Evolutionary conservation across 2,329 filamentous ascomycete species (phyloP), one percentile per base, ranked within the genome.

Genomic region (Trichophyton simii): DNA sequence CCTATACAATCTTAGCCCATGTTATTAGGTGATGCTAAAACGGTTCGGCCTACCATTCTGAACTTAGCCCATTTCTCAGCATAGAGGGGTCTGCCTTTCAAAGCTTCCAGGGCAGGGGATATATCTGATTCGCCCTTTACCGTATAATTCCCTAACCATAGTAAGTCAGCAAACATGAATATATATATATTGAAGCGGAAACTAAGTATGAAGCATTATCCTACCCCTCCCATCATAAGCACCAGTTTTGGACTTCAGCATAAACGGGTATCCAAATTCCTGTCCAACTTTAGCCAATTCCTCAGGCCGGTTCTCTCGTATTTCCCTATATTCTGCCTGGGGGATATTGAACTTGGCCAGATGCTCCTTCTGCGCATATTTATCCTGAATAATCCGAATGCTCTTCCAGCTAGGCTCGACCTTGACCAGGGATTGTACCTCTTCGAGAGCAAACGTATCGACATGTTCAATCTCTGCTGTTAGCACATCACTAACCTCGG

Each of bases 401-500:
- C 91, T 95, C 75, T 84, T 83, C 87, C 89, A 95, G 63, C 86
- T 89, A 1, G 91, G 91, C 70, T 96, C 85, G 1, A 89, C 80
- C 46, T 84, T 78, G 48, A 87, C 81, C 65, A 83, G 76, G 3
- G 87, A 83, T 20, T 64, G 72, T 62, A 96, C 84, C 70, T 95
- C 88, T 74, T 96, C 89, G 3, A 96, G 82, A 25, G 94, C 87
- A 60, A 89, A 80, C n/a, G 90, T 94, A 73, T 96, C 85, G 62
- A 96, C 87, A 75, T 96, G 92, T 78, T 97, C 92, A 65, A 96
- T 96, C 75, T 97, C 92, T 13, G 95, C 89, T 0, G 91, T 96
- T 64, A 96, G 79, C 15, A 95, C 83, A 71, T 95, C 89, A 68
- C 86, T 90, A 38, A 80, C 76, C 44, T 82, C 76, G 1, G 92